phyloP scores from a whole-genome alignment of 768 basidiomycete genomes.

The Naganishia onofrii region DNA sequence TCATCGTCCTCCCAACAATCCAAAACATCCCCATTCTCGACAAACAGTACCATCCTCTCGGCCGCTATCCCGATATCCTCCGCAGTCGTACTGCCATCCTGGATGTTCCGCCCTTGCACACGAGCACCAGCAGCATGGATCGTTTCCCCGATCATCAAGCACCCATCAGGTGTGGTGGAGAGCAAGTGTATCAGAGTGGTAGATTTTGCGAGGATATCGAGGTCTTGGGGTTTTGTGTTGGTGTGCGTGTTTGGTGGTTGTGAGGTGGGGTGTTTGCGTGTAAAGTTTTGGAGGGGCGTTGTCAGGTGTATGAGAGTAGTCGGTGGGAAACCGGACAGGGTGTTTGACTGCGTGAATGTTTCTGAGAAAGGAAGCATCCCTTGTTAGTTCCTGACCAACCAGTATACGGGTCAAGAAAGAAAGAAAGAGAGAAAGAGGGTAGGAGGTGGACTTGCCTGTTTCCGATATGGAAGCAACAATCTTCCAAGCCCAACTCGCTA shows the following conservation, averaged over 20 bases:
- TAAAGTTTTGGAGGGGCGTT: background rate
- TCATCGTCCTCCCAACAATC: background rate
- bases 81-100: background rate
- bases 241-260: no score
- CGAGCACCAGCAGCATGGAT: background rate
- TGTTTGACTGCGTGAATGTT: background rate
- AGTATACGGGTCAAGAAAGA: no score
- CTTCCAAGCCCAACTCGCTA: slow-evolving; percentile 18
- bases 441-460: background rate
- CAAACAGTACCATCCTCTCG: background rate
- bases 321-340: background rate
- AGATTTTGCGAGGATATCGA: background rate
- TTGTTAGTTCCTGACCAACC: background rate
- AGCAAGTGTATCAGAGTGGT: background rate
- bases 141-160: background rate
- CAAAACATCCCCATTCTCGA: slow-evolving; percentile 3
- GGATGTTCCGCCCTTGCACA: background rate
- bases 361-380: background rate
- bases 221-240: background rate
- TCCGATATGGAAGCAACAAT: background rate
- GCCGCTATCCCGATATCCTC: background rate
- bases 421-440: background rate
- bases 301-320: background rate
- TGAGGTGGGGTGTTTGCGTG: background rate
- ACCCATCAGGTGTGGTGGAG: background rate